A percentile compares a stretch with the other conserved stretches of the same genome.
Evolutionary conservation across 2,329 filamentous ascomycete genomes (phyloP).

Genomic region (Ambrosiella cleistominuta): DNA sequence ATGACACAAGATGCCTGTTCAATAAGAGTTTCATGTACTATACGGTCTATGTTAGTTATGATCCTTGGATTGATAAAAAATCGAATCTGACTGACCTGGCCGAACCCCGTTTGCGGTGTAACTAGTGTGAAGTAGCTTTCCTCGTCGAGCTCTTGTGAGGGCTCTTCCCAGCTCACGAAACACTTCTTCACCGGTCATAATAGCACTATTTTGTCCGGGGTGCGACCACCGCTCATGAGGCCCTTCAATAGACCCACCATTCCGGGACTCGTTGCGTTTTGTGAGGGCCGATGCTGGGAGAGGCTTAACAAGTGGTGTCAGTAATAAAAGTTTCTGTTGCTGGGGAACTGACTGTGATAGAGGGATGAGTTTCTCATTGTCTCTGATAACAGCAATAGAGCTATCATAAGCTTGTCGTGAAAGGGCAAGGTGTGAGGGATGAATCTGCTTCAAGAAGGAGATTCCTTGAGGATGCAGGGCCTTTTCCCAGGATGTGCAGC

Average conservation of each 20-base stretch:
- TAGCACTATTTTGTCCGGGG: constrained; percentile 27
- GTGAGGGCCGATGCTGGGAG: constrained; percentile 78
- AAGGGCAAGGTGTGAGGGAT: constrained; percentile 63
- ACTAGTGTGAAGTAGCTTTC: constrained; percentile 79
- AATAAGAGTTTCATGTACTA: constrained; percentile 79
- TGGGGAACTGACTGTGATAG: constrained; percentile 64
- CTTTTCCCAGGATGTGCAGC: constrained; percentile 77
- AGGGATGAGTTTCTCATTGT: constrained; percentile 71
- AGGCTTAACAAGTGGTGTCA: constrained; percentile 82
- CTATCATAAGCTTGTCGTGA: constrained; percentile 78
- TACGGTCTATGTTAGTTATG: background rate
- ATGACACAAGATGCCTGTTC: constrained; percentile 76
- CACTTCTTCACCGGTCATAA: constrained; percentile 86
- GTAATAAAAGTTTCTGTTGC: constrained; percentile 72
- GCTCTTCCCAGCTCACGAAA: constrained; percentile 79
- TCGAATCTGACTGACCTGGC: constrained; percentile 33
- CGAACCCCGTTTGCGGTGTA: constrained; percentile 87
- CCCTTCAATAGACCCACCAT: background rate
- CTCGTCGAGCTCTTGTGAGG: constrained; percentile 68
- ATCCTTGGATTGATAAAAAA: no score
- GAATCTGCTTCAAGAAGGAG: constrained; percentile 57
- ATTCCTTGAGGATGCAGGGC: constrained; percentile 77
- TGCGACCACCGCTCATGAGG: constrained; percentile 10
- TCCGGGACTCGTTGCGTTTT: constrained; percentile 19
- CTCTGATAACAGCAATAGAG: constrained; percentile 82